Evolutionary conservation across 495 filamentous ascomycete species (phyloP).

Genomic region (Penicillium canescens): DNA sequence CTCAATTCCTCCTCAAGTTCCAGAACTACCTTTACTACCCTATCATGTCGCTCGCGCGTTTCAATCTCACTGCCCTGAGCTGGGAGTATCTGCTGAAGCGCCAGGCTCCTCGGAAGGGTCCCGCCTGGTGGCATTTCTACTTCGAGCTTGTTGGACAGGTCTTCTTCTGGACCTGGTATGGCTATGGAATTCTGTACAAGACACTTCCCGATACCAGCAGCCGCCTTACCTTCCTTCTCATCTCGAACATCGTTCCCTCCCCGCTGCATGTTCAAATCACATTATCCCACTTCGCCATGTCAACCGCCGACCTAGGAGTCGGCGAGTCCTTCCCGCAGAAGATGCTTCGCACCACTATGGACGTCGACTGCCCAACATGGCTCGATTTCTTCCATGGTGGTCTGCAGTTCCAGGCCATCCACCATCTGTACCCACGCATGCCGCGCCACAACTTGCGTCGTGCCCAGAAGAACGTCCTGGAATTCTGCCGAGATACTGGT

Average conservation of each 20-base stretch:
- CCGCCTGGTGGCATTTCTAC: slow-evolving; percentile 87
- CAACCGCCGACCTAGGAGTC: slow-evolving; percentile 82
- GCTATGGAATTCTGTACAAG: slow-evolving; percentile 79
- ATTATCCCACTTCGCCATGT: slow-evolving; percentile 96
- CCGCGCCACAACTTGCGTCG: slow-evolving; percentile 88
- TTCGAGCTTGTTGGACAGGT: slow-evolving; percentile 78
- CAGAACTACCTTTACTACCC: slow-evolving; percentile 88
- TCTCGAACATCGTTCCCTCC: slow-evolving; percentile 85
- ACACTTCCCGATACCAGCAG: slow-evolving; percentile 68
- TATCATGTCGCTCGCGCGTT: slow-evolving; percentile 81
- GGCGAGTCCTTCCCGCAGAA: slow-evolving; percentile 92
- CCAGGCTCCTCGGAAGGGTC: slow-evolving; percentile 76
- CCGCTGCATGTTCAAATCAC: slow-evolving; percentile 96
- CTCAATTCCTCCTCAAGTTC: slow-evolving; percentile 68
- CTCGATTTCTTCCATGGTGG: slow-evolving; percentile 96
- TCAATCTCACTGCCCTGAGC: slow-evolving; percentile 86
- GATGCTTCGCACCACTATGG: slow-evolving; percentile 98
- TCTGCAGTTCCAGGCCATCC: slow-evolving; percentile 94
- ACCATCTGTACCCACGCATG: slow-evolving; percentile 93
- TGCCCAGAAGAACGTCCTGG: slow-evolving; percentile 79
- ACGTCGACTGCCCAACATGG: slow-evolving; percentile 94
- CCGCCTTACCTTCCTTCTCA: slow-evolving; percentile 73
- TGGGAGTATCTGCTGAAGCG: slow-evolving; percentile 79
- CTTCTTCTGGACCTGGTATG: slow-evolving; percentile 96
- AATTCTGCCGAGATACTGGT: slow-evolving; percentile 87